These are phyloP conservation scores for Colletotrichum tamarilloi DNA, from an alignment of 2,329 filamentous ascomycete genomes.

Conservation along the genomic window DNA sequence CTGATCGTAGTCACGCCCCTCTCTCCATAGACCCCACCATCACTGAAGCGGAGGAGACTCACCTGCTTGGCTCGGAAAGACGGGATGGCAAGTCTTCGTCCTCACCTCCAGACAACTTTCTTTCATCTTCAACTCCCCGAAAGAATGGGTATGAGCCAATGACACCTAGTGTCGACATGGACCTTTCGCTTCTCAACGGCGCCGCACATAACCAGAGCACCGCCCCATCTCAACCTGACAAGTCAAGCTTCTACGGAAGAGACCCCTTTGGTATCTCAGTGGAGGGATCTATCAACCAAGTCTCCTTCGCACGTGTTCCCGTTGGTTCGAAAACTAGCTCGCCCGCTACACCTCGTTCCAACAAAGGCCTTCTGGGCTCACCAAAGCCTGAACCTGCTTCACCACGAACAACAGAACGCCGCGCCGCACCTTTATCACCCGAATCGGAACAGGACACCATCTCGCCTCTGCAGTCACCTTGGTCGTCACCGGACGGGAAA, in stretches of 20 bases:
- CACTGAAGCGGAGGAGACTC: constrained; percentile 23
- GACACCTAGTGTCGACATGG: constrained; percentile 15
- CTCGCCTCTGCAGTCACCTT: constrained; percentile 17
- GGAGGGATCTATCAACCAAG: not conserved
- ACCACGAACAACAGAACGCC: not conserved
- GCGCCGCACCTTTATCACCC: not conserved
- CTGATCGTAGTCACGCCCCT: not conserved
- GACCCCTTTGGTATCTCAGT: constrained; percentile 2
- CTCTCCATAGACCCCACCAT: constrained; percentile 15
- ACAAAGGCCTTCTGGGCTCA: not conserved
- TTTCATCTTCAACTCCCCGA: constrained; percentile 21
- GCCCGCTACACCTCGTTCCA: constrained; percentile 9
- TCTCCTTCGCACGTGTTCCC: constrained; percentile 21
- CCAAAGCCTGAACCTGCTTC: not conserved
- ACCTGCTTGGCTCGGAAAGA: constrained; percentile 11
- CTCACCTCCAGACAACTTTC: not conserved
- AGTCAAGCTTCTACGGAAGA: not conserved
- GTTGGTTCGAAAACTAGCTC: constrained; percentile 34
- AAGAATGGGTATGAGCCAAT: constrained; percentile 25
- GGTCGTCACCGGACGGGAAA: not conserved
- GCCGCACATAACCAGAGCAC: constrained; percentile 8
- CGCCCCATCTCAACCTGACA: not conserved
- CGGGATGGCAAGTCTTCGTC: not conserved
- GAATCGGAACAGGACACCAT: constrained; percentile 13
- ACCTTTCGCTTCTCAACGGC: constrained; percentile 19